A percentile compares a stretch with the other conserved stretches of the same genome.
Conservation (phyloP, 495 filamentous ascomycete species). For the Pyronema domesticum region DNA sequence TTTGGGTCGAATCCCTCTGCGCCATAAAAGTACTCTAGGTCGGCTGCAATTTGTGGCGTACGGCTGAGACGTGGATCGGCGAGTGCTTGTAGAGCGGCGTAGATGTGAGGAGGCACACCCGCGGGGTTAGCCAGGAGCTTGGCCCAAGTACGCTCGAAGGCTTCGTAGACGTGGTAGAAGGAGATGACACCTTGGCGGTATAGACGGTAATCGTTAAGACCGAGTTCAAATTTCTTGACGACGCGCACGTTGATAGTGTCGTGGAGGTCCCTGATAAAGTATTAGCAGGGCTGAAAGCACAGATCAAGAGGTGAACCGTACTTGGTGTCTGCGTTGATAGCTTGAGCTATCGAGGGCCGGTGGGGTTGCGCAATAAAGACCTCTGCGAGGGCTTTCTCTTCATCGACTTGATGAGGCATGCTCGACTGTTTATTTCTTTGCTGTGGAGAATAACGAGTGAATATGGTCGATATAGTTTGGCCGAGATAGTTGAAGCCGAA, state of each 20-base stretch:
- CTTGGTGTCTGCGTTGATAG: conserved; percentile 16
- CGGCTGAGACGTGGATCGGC: conserved; percentile 13
- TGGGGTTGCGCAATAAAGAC: background rate
- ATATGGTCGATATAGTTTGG: too few species aligned
- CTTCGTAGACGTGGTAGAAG: conserved; percentile 18
- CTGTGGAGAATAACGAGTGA: too few species aligned
- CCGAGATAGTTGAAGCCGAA: too few species aligned
- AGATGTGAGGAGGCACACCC: conserved; percentile 9
- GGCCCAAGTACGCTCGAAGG: conserved; percentile 19
- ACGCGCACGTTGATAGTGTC: conserved; percentile 15
- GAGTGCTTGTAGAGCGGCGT: conserved; percentile 7
- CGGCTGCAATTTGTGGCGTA: conserved; percentile 9
- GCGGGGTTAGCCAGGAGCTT: conserved; percentile 9
- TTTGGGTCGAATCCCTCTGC: background rate
- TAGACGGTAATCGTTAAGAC: conserved; percentile 16
- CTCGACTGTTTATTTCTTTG: too few species aligned
- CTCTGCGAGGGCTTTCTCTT: too few species aligned
- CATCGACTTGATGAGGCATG: too few species aligned
- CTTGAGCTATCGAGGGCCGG: conserved; percentile 7
- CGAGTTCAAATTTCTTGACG: conserved; percentile 12
- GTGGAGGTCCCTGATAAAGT: conserved; percentile 14
- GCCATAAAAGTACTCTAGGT: conserved; percentile 14
- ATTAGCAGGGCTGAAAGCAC: background rate
- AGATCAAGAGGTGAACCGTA: background rate
- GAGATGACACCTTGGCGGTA: conserved; percentile 21